Conservation (phyloP, 306 rosid genomes). For the Abrus precatorius region DNA sequence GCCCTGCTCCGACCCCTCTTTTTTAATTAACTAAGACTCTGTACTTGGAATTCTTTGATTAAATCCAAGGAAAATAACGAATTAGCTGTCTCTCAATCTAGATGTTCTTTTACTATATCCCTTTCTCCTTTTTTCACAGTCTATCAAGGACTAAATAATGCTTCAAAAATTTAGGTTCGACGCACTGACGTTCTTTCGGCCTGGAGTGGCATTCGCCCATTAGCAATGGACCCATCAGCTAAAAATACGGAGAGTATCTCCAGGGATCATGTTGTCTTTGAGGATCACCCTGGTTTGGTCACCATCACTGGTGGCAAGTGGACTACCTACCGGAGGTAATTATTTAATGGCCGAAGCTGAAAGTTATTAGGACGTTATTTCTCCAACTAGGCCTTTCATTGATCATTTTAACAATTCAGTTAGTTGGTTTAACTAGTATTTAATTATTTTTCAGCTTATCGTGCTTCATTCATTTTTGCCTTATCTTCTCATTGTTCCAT, state of each 20-base stretch:
- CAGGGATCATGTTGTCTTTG: constrained; percentile 88
- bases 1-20: background rate
- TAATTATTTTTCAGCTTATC: constrained; percentile 17
- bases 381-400: background rate
- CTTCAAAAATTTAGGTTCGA: constrained; percentile 66
- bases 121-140: constrained; percentile 21
- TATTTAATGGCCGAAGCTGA: constrained; percentile 30
- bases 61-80: constrained; percentile 13
- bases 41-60: constrained; percentile 22
- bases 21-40: constrained; percentile 1
- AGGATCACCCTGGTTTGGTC: constrained; percentile 86
- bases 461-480: constrained; percentile 21
- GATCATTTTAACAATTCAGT: constrained; percentile 17
- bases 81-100: constrained; percentile 28
- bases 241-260: constrained; percentile 80
- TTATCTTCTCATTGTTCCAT: constrained; percentile 2
- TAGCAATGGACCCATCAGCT: constrained; percentile 78
- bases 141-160: constrained; percentile 46
- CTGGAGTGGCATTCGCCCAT: constrained; percentile 94
- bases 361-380: constrained; percentile 33
- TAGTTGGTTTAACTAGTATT: constrained; percentile 8
- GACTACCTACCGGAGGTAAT: constrained; percentile 90
- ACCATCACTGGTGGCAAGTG: constrained; percentile 93
- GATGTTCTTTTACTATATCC: constrained; percentile 13
- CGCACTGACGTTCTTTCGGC: constrained; percentile 91